Conservation (phyloP, 2,329 filamentous ascomycete species). For the Drechslera avenae region DNA sequence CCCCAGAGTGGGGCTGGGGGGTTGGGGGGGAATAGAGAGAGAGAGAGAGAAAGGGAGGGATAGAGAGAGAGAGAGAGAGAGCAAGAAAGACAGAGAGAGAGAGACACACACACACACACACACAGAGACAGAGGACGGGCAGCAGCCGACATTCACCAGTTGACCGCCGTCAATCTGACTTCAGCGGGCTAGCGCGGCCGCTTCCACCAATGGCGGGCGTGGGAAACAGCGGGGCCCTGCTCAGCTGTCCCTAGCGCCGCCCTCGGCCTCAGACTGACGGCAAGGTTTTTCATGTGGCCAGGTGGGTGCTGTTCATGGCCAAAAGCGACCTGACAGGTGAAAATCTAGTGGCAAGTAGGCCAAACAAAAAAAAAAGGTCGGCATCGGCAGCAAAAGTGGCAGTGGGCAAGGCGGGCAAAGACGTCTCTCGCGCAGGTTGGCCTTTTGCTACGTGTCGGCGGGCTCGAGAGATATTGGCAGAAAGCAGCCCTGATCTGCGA, state of each 20-base stretch:
- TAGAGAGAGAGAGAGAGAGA: too few relatives aligned
- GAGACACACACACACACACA: neutral
- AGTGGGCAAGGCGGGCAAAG: neutral
- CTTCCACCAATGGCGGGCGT: neutral
- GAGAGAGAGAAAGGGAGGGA: too few relatives aligned
- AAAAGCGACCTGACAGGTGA: conserved; percentile 20
- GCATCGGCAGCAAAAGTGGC: neutral
- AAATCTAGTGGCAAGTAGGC: conserved; percentile 9
- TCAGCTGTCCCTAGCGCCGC: conserved; percentile 12
- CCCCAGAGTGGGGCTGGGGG: too few relatives aligned
- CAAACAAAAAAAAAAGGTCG: too few relatives aligned
- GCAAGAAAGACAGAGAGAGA: too few relatives aligned
- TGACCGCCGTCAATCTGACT: conserved; percentile 14
- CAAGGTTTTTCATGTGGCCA: conserved; percentile 14
- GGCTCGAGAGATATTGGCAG: neutral
- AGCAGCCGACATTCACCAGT: conserved; percentile 10
- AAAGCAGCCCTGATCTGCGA: conserved; percentile 32
- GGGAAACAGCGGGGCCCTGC: conserved; percentile 4
- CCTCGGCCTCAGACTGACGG: conserved; percentile 13
- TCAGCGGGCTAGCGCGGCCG: conserved; percentile 10
- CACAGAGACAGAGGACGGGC: neutral
- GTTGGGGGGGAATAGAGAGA: too few relatives aligned
- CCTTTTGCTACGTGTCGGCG: neutral
- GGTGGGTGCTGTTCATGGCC: conserved; percentile 19
- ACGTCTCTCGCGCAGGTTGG: neutral